A percentile compares a stretch with the other conserved stretches of the same genome.
phyloP scores from a whole-genome alignment of 177 flowering plant species.

The Vitis hybrid region DNA sequence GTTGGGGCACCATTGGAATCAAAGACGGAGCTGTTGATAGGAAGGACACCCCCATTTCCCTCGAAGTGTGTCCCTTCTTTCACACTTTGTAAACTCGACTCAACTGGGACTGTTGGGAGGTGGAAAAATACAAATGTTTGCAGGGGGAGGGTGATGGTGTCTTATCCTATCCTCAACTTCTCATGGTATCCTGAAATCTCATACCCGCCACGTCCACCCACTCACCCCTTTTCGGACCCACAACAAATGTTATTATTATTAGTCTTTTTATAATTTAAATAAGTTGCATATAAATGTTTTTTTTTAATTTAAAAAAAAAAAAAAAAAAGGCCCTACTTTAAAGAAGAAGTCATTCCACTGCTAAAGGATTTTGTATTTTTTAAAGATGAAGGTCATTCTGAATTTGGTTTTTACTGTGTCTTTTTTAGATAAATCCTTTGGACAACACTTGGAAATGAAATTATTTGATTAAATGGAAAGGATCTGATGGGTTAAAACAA shows the following conservation, averaged over 20 bases:
- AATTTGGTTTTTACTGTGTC: too few species aligned
- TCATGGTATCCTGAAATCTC: not conserved
- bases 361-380: too few species aligned
- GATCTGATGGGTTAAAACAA: too few species aligned
- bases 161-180: slow-evolving; percentile 17
- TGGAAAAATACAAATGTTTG: not conserved
- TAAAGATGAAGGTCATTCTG: too few species aligned
- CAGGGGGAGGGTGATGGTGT: not conserved
- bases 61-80: not conserved
- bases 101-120: not conserved
- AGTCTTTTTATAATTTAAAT: too few species aligned
- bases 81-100: not conserved
- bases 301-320: too few species aligned
- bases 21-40: slow-evolving; percentile 43
- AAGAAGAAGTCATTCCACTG: too few species aligned
- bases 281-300: too few species aligned
- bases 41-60: slow-evolving; percentile 41
- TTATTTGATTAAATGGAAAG: too few species aligned
- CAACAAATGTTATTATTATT: not conserved
- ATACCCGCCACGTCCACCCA: not conserved
- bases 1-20: slow-evolving; percentile 17
- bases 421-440: too few species aligned
- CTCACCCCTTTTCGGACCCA: not conserved
- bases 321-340: too few species aligned
- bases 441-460: too few species aligned